These are phyloP conservation scores for Suhomyces coccinellae DNA, from an alignment of 1,139 yeast genomes.

Conservation along the genomic window DNA sequence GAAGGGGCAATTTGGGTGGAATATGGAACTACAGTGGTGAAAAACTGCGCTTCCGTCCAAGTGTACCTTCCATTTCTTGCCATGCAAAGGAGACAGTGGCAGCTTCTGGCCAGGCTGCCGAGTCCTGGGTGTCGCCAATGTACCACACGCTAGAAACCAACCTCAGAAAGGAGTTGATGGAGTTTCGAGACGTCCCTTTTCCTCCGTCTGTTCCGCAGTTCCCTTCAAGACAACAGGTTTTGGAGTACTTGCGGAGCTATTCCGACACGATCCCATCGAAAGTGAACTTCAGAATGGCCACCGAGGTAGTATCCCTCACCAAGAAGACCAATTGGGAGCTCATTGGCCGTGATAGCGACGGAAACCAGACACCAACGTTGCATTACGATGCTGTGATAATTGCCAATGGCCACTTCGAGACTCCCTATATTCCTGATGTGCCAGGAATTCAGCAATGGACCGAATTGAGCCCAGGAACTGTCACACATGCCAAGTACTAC, in stretches of 20 bases:
- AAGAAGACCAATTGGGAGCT: slow-evolving; percentile 21
- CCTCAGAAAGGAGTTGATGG: slow-evolving; percentile 43
- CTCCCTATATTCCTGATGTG: slow-evolving; percentile 46
- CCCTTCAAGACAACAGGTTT: slow-evolving; percentile 42
- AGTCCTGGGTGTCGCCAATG: slow-evolving; percentile 41
- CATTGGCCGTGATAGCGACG: slow-evolving; percentile 10
- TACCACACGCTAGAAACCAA: slow-evolving; percentile 51
- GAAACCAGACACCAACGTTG: not conserved
- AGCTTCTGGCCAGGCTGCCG: not conserved
- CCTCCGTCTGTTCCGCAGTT: slow-evolving; percentile 31
- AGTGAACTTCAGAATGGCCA: slow-evolving; percentile 3
- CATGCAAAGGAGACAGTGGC: not conserved
- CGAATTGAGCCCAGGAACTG: slow-evolving; percentile 24
- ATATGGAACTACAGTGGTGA: slow-evolving; percentile 46
- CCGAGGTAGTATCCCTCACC: slow-evolving; percentile 7
- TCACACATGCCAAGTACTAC: slow-evolving; percentile 48
- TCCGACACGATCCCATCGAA: slow-evolving; percentile 30
- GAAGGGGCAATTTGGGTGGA: slow-evolving; percentile 46
- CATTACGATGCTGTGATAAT: slow-evolving; percentile 46
- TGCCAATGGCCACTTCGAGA: slow-evolving; percentile 52
- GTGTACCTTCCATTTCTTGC: slow-evolving; percentile 22
- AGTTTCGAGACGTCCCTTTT: slow-evolving; percentile 37
- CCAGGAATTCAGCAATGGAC: slow-evolving; percentile 45
- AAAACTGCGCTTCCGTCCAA: slow-evolving; percentile 24
- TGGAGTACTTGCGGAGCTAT: slow-evolving; percentile 36